Base-by-base conservation (phyloP, 257 asterid genomes). In the Lycium ferocissimum region DNA sequence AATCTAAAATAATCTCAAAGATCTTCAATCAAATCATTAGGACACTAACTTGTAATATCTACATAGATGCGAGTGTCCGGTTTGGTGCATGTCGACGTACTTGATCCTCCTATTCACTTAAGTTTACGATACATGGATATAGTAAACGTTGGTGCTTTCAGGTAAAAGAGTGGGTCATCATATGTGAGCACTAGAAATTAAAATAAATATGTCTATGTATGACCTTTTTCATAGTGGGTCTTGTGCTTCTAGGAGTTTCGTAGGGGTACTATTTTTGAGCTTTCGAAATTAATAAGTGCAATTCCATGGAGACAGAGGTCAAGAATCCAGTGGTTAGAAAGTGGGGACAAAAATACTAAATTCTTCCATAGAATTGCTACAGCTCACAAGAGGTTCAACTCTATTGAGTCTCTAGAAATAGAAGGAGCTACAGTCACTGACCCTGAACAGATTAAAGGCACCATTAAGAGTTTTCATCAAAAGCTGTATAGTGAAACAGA, bases 51-150 rank as follows among this genome's bases (percentile, higher is more conserved):
- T 22, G 43, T 75, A 20, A 20, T 38, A 40, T 75, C 61, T 49
- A 49, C 20, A 7, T 75, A 22, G 20, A 26, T 75, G 40, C 17
- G 20, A 49, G 22, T 75, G 61, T 49, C 35, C 15, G 43, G 43
- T 75, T 75, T 75, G 81, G 45, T 75, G 61, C 61, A 75, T 47
- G 79, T 71, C 14, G 18, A 73, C 20, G 38, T 45, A 73, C 80
- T 45, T 73, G 22, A 73, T 45, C 80, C 54, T 73, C 80, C n/a
- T 69, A 15, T 69, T 47, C 80, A n/a, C 62, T 75, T 51, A 75
- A 75, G 62, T 49, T 49, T 47, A 75, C 2, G 13, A 7, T 75
- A 49, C 13, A 12, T 75, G 43, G 22, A 22, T 47, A 49, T 49
- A 2, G 59, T n/a, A 20, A 73, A 73, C 10, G 2, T 49, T 75